These are phyloP conservation scores for Cyclotella sp. DNA, from an alignment of 108 stramenopile genomes.

Conservation along the genomic window DNA sequence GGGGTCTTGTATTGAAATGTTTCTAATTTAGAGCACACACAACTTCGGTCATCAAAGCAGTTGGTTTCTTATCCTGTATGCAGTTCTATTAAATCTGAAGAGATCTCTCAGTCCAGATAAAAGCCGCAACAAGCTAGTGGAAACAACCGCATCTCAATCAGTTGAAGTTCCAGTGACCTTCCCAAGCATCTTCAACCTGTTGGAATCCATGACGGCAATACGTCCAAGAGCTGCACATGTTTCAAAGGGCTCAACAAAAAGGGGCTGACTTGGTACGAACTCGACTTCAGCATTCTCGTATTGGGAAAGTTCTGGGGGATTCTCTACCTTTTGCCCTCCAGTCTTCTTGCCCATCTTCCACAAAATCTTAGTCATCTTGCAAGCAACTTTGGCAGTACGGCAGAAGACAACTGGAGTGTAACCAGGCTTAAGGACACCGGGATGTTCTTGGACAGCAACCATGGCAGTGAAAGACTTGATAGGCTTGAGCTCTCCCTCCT, in stretches of 20 bases:
- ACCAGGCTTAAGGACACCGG: conserved; percentile 85
- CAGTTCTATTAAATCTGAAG: conserved; percentile 20
- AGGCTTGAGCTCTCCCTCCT: conserved; percentile 72
- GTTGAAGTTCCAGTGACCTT: conserved; percentile 69
- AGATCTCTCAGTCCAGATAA: conserved; percentile 15
- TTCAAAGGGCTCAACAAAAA: conserved; percentile 83
- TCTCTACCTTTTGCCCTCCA: conserved; percentile 83
- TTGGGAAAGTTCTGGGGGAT: conserved; percentile 80
- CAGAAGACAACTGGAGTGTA: conserved; percentile 82
- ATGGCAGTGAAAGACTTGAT: conserved; percentile 81
- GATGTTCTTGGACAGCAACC: conserved; percentile 85
- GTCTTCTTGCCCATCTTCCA: conserved; percentile 92
- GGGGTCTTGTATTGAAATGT: not conserved
- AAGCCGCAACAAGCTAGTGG: conserved; percentile 16
- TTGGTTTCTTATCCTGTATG: conserved; percentile 21
- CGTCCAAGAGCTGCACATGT: conserved; percentile 83
- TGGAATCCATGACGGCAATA: conserved; percentile 89
- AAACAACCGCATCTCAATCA: conserved; percentile 19
- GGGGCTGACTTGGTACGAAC: conserved; percentile 79
- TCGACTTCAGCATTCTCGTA: conserved; percentile 85
- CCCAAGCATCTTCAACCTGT: conserved; percentile 88
- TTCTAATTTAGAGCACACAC: conserved; percentile 13
- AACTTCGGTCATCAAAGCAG: not conserved
- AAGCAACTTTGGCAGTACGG: conserved; percentile 90
- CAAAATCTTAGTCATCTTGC: conserved; percentile 89